Evolutionary conservation across 306 rosid genomes (phyloP).

Genomic region (Arachis hypogaea): DNA sequence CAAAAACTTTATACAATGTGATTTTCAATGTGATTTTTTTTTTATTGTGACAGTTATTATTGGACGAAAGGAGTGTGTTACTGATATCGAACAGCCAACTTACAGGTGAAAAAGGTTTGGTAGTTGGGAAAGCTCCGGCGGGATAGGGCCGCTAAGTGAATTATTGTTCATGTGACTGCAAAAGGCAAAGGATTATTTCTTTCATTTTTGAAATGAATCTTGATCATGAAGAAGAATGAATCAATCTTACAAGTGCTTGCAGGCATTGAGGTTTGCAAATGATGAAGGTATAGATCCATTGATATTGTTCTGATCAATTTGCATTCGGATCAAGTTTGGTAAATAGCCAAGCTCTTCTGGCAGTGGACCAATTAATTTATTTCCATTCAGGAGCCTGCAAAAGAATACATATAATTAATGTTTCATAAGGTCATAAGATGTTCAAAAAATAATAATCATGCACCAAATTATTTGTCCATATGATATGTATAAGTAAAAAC

Average conservation of each 20-base stretch:
- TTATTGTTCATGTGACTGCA: conserved; percentile 98
- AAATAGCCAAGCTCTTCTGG: conserved; percentile 88
- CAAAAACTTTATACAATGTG: no score
- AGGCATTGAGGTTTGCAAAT: conserved; percentile 61
- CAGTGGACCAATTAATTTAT: conserved; percentile 63
- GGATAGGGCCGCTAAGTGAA: conserved; percentile 86
- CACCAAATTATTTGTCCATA: no score
- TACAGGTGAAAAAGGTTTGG: conserved; percentile 74
- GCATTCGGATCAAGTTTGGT: conserved; percentile 58
- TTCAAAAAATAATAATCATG: no score
- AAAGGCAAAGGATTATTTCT: conserved; percentile 34
- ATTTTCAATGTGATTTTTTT: no score
- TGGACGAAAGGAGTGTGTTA: neutral
- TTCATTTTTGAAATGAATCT: neutral
- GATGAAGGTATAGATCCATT: conserved; percentile 77
- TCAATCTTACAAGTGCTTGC: conserved; percentile 70
- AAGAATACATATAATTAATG: neutral
- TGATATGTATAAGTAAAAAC: no score
- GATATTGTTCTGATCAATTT: conserved; percentile 74
- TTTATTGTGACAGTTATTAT: no score
- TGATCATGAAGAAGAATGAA: conserved; percentile 29
- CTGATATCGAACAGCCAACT: conserved; percentile 41
- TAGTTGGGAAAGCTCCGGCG: conserved; percentile 60
- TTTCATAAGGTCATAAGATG: neutral
- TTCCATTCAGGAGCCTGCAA: conserved; percentile 84